Percentiles rank a stretch among this genome's conserved stretches.
These are phyloP conservation scores for Jackrogersella minutella DNA, from an alignment of 495 filamentous ascomycete genomes.

Conservation along the genomic window DNA sequence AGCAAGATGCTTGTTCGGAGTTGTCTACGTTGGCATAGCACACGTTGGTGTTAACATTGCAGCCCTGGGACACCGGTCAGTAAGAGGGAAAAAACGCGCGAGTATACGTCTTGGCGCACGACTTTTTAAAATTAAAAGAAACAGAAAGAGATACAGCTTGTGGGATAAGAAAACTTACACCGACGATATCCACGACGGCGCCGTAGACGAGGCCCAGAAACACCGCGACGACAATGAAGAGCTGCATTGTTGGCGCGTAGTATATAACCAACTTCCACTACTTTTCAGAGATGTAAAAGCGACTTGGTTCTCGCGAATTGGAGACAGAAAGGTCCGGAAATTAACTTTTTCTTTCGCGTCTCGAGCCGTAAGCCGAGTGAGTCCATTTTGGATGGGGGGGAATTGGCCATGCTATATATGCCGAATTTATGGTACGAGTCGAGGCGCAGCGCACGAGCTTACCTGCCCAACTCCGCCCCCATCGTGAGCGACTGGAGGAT, in stretches of 20 bases:
- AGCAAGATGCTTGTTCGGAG: background rate
- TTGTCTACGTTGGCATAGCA: slow-evolving; percentile 5
- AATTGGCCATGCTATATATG: background rate
- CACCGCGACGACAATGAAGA: slow-evolving; percentile 1
- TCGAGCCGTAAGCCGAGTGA: background rate
- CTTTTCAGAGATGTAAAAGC: too few species aligned
- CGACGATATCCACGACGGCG: slow-evolving; percentile 4
- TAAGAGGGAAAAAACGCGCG: background rate
- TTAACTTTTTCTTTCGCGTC: background rate
- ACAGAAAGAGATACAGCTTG: background rate
- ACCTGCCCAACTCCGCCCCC: slow-evolving; percentile 2
- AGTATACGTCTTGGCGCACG: background rate
- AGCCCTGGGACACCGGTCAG: background rate
- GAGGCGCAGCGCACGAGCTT: background rate
- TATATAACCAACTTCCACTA: background rate
- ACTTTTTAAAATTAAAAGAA: background rate
- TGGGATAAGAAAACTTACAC: background rate
- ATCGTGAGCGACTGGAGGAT: background rate
- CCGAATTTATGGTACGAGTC: slow-evolving; percentile 1
- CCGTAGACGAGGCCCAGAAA: background rate
- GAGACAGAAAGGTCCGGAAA: background rate
- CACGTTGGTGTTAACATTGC: slow-evolving; percentile 1
- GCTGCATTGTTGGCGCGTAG: background rate
- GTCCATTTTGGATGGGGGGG: background rate
- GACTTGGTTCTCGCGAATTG: background rate